phyloP scores from a whole-genome alignment of 768 basidiomycete species.

The Steccherinum ochraceum region DNA sequence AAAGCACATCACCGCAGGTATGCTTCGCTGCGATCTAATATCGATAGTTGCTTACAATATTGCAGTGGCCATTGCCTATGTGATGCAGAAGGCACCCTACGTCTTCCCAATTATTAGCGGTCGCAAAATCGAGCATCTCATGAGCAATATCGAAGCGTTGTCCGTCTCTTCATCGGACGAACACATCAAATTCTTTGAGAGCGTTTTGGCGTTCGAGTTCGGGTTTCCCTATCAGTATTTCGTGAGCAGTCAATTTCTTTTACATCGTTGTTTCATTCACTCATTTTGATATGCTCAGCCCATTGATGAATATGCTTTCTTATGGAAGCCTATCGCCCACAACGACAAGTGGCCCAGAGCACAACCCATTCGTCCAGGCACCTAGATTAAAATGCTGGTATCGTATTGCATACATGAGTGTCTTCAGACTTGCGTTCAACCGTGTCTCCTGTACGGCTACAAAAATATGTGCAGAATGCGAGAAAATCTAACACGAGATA shows the following conservation, averaged over 20 bases:
- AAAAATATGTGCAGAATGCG: no score
- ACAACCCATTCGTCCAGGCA: conserved; percentile 11
- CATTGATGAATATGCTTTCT: conserved; percentile 10
- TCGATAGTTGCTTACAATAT: not conserved
- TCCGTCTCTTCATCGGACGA: conserved; percentile 37
- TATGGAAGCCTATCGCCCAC: conserved; percentile 12
- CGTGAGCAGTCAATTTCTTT: conserved; percentile 19
- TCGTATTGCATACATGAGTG: no score
- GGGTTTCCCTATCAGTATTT: conserved; percentile 36
- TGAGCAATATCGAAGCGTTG: conserved; percentile 44
- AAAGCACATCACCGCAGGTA: conserved; percentile 41
- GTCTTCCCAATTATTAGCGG: conserved; percentile 48
- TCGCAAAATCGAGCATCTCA: conserved; percentile 45
- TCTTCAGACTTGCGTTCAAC: no score
- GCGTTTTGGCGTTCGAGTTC: conserved; percentile 33
- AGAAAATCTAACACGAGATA: no score
- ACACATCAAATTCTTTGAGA: conserved; percentile 41
- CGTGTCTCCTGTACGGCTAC: no score
- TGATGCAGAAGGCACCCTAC: no score
- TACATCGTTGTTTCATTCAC: conserved; percentile 1
- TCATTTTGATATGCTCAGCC: conserved; percentile 25
- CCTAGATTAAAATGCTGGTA: no score
- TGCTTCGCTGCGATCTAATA: conserved; percentile 3
- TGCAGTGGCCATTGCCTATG: conserved; percentile 46
- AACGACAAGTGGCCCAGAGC: conserved; percentile 15